Evolutionary conservation across 768 basidiomycete species (phyloP).

Genomic region (Leucocoprinus leucothites): DNA sequence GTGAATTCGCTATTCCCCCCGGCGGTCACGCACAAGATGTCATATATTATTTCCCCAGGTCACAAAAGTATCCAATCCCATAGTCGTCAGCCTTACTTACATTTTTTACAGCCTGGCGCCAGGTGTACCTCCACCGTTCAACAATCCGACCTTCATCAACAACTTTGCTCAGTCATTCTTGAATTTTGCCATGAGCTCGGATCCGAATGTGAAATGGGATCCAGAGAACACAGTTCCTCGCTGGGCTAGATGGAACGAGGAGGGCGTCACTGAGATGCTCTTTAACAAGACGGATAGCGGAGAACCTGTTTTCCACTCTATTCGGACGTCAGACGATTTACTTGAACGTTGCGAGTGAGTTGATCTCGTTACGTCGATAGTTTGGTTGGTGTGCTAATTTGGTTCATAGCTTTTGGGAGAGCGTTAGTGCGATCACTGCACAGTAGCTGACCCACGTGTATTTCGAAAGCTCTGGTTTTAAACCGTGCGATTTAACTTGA

Average conservation of each 20-base stretch:
- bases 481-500: too few relatives aligned
- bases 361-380: too few relatives aligned
- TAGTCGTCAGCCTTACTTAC: not conserved
- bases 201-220: constrained; percentile 27
- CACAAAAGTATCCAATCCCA: constrained; percentile 14
- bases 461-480: too few relatives aligned
- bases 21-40: constrained; percentile 34
- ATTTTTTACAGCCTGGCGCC: not conserved
- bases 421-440: constrained; percentile 1
- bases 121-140: constrained; percentile 24
- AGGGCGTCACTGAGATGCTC: constrained; percentile 35
- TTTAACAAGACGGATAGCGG: constrained; percentile 37
- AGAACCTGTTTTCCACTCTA: constrained; percentile 17
- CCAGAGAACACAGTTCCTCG: constrained; percentile 32
- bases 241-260: constrained; percentile 28
- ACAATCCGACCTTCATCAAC: constrained; percentile 32
- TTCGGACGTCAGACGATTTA: not conserved
- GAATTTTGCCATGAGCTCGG: constrained; percentile 29
- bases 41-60: constrained; percentile 41
- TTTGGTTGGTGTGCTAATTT: not conserved
- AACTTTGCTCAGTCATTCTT: constrained; percentile 37
- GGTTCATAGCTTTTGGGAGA: constrained; percentile 5
- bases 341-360: constrained; percentile 12
- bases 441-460: constrained; percentile 4
- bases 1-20: constrained; percentile 44